These are phyloP conservation scores for Nigrospora osmanthi DNA, from an alignment of 2,329 filamentous ascomycete species.

Conservation along the genomic window DNA sequence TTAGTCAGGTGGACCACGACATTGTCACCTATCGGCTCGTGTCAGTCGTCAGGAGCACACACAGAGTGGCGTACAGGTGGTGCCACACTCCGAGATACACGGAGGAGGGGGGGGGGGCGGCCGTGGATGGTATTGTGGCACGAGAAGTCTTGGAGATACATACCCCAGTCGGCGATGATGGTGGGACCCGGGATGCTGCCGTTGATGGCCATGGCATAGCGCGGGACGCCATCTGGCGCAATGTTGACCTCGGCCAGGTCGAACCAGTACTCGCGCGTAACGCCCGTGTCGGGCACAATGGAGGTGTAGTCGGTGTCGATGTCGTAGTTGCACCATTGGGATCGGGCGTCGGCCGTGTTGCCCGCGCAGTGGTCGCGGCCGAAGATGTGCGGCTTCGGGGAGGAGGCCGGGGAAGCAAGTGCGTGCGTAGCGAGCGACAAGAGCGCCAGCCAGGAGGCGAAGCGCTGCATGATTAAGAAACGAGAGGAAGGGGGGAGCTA, in stretches of 20 bases:
- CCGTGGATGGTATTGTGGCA: too few relatives aligned
- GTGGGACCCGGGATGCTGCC: slow-evolving; percentile 18
- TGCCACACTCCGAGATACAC: too few relatives aligned
- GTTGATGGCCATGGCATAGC: slow-evolving; percentile 29
- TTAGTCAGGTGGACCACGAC: slow-evolving; percentile 50
- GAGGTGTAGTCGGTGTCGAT: slow-evolving; percentile 24
- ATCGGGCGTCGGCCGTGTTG: slow-evolving; percentile 5
- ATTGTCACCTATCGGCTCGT: neutral
- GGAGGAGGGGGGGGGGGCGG: too few relatives aligned
- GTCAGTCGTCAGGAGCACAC: too few relatives aligned
- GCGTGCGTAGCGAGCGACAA: too few relatives aligned
- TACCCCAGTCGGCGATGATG: slow-evolving; percentile 40
- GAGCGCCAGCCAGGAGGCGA: too few relatives aligned
- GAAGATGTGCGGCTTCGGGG: too few relatives aligned
- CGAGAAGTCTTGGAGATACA: too few relatives aligned
- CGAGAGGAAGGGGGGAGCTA: too few relatives aligned
- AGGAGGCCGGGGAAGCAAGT: too few relatives aligned
- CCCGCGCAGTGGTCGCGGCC: neutral
- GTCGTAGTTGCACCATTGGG: slow-evolving; percentile 27
- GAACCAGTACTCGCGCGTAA: slow-evolving; percentile 25
- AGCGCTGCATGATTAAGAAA: too few relatives aligned
- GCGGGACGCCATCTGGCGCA: slow-evolving; percentile 24
- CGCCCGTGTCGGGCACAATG: slow-evolving; percentile 25
- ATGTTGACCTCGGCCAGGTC: slow-evolving; percentile 13
- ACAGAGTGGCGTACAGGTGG: too few relatives aligned